Base-by-base conservation (phyloP, 192 early-diverging fungal genomes). In the Radiomyces spectabilis region DNA sequence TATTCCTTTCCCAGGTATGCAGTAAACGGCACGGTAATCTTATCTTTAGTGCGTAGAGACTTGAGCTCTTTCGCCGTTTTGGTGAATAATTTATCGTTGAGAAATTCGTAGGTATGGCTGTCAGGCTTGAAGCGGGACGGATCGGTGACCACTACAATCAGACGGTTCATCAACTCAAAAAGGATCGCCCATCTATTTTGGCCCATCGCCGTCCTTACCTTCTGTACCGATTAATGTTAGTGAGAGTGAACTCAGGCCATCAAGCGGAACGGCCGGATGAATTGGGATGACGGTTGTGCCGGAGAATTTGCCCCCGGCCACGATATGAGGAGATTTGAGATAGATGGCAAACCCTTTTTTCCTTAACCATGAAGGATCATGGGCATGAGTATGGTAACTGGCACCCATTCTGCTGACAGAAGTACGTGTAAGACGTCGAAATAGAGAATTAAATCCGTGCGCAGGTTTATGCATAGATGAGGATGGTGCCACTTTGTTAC, bases 291-390 rank as follows among this genome's bases (percentile, higher is more conserved):
- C 32, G 22, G 55, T 8, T 8, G 41, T 55, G 10, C 60, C 60
- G 4, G n/a, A 19, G 4, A 62, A 27, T 25, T 45, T 16, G 5
- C 52, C 60, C 16, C 52, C 52, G 16, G 43, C 46, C 6, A 62
- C 34, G 5, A 48, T 52, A 41, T 55, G 41, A 12, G 60, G 52
- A 29, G 60, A 41, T 48, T 53, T 62, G 21, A 62, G 31, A 25
- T 48, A 62, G 8, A 62, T 44, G 2, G 21, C 41, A 35, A 38
- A n/a, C 2, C 21, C 49, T 19, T 51, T 51, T 51, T 51, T 55
- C 9, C 29, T 5, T 45, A 55, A 41, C 54, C 54, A 55, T 35
- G 21, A 7, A 24, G 54, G 32, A 10, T 21, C 27, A 3, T 44
- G 3, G 42, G 12, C 42, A 21, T 24, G 4, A 25, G 18, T 24